Conservation (phyloP, 495 filamentous ascomycete genomes). For the Trichodelitschia bisporula region DNA sequence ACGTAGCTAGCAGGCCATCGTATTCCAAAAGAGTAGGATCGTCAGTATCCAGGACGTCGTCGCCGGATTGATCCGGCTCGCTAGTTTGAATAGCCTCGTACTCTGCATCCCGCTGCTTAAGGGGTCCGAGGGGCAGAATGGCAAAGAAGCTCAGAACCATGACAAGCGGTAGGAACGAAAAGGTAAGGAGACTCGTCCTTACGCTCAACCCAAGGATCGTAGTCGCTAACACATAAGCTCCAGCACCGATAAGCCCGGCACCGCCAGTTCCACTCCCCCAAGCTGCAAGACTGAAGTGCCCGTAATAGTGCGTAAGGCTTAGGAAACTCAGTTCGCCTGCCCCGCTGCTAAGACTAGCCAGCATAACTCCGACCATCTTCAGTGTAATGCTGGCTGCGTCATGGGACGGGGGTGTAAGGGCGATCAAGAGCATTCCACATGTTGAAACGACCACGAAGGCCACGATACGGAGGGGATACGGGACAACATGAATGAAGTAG, state of each 20-base stretch:
- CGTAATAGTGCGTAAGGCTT: constrained; percentile 80
- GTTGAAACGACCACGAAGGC: constrained; percentile 47
- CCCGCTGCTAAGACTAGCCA: constrained; percentile 65
- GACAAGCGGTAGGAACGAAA: constrained; percentile 49
- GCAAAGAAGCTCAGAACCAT: constrained; percentile 75
- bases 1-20: too few relatives aligned
- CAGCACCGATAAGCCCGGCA: constrained; percentile 68
- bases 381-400: not conserved
- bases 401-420: constrained; percentile 38
- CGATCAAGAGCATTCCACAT: constrained; percentile 70
- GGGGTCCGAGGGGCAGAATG: constrained; percentile 39
- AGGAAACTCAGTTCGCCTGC: constrained; percentile 76
- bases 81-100: too few relatives aligned
- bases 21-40: too few relatives aligned
- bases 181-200: constrained; percentile 42
- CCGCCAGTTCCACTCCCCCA: constrained; percentile 90
- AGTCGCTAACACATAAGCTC: constrained; percentile 64
- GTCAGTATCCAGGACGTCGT: too few relatives aligned
- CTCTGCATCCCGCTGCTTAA: constrained; percentile 22
- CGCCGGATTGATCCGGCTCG: too few relatives aligned
- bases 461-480: constrained; percentile 52
- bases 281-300: constrained; percentile 64
- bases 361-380: constrained; percentile 62
- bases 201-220: constrained; percentile 51
- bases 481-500: constrained; percentile 73